These are phyloP conservation scores for Pisolithus thermaeus DNA, from an alignment of 1,284 basidiomycete genomes.

Conservation along the genomic window DNA sequence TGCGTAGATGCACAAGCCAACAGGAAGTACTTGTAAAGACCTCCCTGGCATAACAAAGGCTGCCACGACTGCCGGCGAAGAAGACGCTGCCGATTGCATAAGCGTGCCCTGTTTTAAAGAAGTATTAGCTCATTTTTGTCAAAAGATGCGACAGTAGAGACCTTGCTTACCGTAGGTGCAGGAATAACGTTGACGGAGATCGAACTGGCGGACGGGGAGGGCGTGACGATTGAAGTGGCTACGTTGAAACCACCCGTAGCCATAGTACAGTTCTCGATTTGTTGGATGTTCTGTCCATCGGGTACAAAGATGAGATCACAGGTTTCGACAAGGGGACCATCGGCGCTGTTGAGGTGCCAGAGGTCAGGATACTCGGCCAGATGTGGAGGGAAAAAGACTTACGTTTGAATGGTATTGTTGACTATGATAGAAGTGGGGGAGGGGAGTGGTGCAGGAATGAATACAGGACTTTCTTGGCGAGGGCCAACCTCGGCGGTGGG, in stretches of 20 bases:
- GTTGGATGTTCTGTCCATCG: constrained; percentile 49
- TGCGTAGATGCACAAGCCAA: constrained; percentile 76
- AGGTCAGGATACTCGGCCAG: too few species aligned
- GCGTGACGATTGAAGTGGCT: constrained; percentile 9
- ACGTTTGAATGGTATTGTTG: constrained; percentile 24
- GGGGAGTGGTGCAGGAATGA: constrained; percentile 15
- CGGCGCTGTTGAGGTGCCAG: constrained; percentile 19
- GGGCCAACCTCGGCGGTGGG: constrained; percentile 2
- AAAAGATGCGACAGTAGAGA: background rate
- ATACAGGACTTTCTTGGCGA: constrained; percentile 20
- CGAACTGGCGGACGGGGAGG: constrained; percentile 11
- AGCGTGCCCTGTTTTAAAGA: constrained; percentile 13
- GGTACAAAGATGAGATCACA: constrained; percentile 62
- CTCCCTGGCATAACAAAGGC: constrained; percentile 67
- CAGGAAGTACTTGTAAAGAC: constrained; percentile 66
- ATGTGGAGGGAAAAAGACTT: constrained; percentile 5
- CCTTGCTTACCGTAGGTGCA: constrained; percentile 10
- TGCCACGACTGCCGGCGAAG: constrained; percentile 32
- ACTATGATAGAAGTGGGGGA: constrained; percentile 27
- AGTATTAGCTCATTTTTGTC: background rate
- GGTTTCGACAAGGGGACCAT: constrained; percentile 53
- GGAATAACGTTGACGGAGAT: constrained; percentile 13
- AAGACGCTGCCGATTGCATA: constrained; percentile 36
- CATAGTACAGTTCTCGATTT: constrained; percentile 54
- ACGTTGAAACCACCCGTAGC: constrained; percentile 23